Base-by-base conservation (phyloP, 306 rosid species). In the Quillaja saponaria region DNA sequence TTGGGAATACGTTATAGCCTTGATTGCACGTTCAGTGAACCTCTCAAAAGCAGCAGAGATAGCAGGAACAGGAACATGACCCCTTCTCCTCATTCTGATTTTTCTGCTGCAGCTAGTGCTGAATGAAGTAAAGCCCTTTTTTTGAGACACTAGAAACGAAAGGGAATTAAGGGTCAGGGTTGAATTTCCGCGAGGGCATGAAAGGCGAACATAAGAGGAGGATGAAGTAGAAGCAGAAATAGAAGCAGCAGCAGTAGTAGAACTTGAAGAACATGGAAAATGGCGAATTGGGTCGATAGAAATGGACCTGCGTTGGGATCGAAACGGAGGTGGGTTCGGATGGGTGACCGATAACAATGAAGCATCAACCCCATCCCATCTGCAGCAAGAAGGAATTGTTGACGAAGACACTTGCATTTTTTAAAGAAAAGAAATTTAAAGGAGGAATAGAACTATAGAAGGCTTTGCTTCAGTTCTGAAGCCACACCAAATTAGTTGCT, bases 11-110 rank as follows among this genome's bases (percentile, higher is more conserved):
- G 85, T 63, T 8, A 92, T 81, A 0, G 84, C 89, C 63, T 85
- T 86, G 10, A 92, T 81, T n/a, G 95, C 84, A 49, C 95, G 73
- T 58, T 89, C 96, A 0, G 96, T 86, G 70, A 92, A 86, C 2
- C 87, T 81, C 68, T 89, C 94, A 62, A 89, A 89, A 46, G 67
- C 80, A 0, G 95, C 90, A 0, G 78, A 48, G 12, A 82, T 81
- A n/a, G 55, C 38, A 6, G 61, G 8, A 13, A 25, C 47, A n/a
- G n/a, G n/a, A n/a, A n/a, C n/a, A n/a, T n/a, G n/a, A n/a, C n/a
- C 38, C 58, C 68, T 55, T 54, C 61, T 72, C 44, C 62, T 59
- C 55, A 7, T 72, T 56, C 41, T 55, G 18, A 34, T 33, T 49
- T 49, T 67, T 20, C 64, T 34, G 50, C 19, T 54, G 7, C 56